Conservation (phyloP, 2,329 filamentous ascomycete species). For the Davidsoniella neocaledoniae region DNA sequence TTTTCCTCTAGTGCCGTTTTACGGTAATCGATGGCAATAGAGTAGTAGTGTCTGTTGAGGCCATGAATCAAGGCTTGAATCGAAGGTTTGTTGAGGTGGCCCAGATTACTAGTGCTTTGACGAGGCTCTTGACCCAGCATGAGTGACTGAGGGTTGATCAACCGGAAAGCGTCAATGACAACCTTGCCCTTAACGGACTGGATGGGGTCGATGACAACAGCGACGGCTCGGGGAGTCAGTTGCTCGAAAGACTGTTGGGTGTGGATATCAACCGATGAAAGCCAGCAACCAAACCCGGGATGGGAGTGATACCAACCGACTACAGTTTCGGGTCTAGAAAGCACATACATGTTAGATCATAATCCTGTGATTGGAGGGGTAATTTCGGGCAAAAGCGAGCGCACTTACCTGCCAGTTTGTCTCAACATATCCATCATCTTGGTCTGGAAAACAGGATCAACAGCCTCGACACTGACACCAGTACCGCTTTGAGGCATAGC, state of each 20-base stretch:
- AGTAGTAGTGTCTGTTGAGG: conserved; percentile 97
- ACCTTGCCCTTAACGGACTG: conserved; percentile 99
- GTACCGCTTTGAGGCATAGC: conserved; percentile 99
- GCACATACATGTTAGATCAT: background rate
- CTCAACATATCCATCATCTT: conserved; percentile 99
- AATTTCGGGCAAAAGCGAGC: background rate
- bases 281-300: conserved; percentile 97
- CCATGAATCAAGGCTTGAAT: conserved; percentile 98
- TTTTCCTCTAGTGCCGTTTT: conserved; percentile 97
- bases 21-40: conserved; percentile 93
- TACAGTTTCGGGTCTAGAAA: conserved; percentile 70
- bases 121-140: conserved; percentile 97
- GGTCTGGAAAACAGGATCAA: conserved; percentile 96
- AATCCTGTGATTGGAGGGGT: background rate
- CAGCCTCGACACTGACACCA: conserved; percentile 93
- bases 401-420: conserved; percentile 75
- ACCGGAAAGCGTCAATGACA: conserved; percentile 95
- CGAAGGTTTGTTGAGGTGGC: conserved; percentile 97
- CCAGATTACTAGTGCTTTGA: conserved; percentile 93
- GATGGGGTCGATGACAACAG: conserved; percentile 95
- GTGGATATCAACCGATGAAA: conserved; percentile 98
- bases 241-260: conserved; percentile 99
- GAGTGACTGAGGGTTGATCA: conserved; percentile 93
- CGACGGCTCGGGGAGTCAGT: conserved; percentile 87
- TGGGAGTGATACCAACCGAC: conserved; percentile 99